Conservation (phyloP, 768 basidiomycete species). For the Austroboletus festivus region DNA sequence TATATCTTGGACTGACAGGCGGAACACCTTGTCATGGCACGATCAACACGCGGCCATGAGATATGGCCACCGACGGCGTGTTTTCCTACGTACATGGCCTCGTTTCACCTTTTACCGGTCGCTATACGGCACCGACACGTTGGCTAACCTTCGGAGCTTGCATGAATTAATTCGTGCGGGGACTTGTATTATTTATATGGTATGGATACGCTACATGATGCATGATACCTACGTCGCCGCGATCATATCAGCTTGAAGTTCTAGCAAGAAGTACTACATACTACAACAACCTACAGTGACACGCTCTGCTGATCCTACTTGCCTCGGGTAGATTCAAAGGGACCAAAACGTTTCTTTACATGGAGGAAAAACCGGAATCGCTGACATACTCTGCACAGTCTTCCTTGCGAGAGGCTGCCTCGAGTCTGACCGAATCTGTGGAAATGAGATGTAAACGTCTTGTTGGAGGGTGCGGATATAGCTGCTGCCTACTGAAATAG, state of each 20-base stretch:
- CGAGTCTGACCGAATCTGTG: conserved; percentile 47
- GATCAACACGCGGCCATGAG: conserved; percentile 28
- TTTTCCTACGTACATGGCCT: conserved; percentile 28
- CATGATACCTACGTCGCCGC: conserved; percentile 2
- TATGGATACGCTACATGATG: conserved; percentile 12
- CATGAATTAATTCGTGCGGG: conserved; percentile 15
- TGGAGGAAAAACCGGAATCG: conserved; percentile 50
- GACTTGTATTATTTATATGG: conserved; percentile 12
- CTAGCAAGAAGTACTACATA: conserved; percentile 7
- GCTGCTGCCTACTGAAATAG: conserved; percentile 53
- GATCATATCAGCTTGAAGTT: conserved; percentile 9
- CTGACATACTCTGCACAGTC: conserved; percentile 41
- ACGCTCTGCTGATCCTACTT: too few species aligned
- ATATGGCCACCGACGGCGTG: conserved; percentile 21
- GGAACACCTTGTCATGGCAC: conserved; percentile 29
- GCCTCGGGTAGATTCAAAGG: too few species aligned
- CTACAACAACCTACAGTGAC: neutral
- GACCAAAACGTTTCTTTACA: conserved; percentile 11
- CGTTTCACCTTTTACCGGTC: conserved; percentile 18
- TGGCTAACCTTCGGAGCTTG: conserved; percentile 12
- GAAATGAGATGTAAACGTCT: conserved; percentile 23
- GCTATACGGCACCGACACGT: conserved; percentile 27
- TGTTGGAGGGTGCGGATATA: conserved; percentile 17
- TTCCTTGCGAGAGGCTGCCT: conserved; percentile 41
- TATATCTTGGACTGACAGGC: conserved; percentile 32